These are phyloP conservation scores for Stygiomarasmius scandens DNA, from an alignment of 1,284 basidiomycete genomes.

Conservation along the genomic window DNA sequence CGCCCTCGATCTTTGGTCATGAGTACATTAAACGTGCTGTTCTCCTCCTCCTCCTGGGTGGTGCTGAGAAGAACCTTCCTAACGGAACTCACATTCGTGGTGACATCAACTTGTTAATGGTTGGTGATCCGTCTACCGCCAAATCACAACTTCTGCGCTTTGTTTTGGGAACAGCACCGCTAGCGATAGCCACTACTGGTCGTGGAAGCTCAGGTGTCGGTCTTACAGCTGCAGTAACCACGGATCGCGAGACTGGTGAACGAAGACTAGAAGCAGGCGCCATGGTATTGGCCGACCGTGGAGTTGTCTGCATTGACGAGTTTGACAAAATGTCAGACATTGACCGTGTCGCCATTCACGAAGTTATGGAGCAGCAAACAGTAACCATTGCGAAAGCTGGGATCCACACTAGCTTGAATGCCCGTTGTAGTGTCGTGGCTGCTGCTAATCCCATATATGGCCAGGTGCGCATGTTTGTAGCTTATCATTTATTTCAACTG, in stretches of 20 bases:
- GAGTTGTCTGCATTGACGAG: constrained; percentile 99
- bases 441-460: constrained; percentile 99
- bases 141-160: constrained; percentile 98
- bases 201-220: constrained; percentile 97
- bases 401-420: constrained; percentile 98
- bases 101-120: constrained; percentile 99
- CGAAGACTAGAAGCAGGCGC: constrained; percentile 96
- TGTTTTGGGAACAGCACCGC: constrained; percentile 93
- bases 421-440: constrained; percentile 96
- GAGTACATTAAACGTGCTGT: constrained; percentile 96
- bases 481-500: constrained; percentile 8
- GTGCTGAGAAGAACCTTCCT: constrained; percentile 95
- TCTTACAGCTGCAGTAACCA: constrained; percentile 99
- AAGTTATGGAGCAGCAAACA: constrained; percentile 99
- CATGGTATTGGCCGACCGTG: constrained; percentile 99
- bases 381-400: constrained; percentile 99
- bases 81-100: constrained; percentile 99
- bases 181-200: constrained; percentile 98
- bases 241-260: constrained; percentile 97
- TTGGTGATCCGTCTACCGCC: constrained; percentile 97
- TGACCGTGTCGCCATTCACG: constrained; percentile 99
- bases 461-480: constrained; percentile 59
- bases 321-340: constrained; percentile 99
- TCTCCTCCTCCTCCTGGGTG: constrained; percentile 90
- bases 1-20: constrained; percentile 96